Evolutionary conservation across 2,329 filamentous ascomycete species (phyloP), one percentile per base, ranked within the genome.

Genomic region (Ceratocystiopsis brevicomis): DNA sequence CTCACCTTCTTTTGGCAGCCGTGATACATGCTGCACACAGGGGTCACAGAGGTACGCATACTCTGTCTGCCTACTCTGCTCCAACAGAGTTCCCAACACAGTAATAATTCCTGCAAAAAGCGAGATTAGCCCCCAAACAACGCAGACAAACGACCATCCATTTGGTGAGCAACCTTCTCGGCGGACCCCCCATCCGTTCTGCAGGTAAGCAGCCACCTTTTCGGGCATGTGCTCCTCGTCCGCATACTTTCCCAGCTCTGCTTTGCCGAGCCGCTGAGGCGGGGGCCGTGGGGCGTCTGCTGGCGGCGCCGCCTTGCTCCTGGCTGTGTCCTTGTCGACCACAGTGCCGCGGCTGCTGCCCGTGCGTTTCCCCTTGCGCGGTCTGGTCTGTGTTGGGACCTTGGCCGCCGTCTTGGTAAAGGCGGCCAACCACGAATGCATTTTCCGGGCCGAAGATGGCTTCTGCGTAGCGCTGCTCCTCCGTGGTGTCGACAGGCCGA

Each of bases 1-100:
- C 51, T 32, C 57, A 70, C 75, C 76, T 62, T 94, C 87, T 47
- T 66, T 69, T n/a, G 69, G 71, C 42, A 92, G 67, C 54, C 93
- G 93, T 42, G 81, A 83, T 21, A 96, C 69, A 54, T 95, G 87
- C 40, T 76, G 68, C 0, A 85, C 80, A 40, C 68, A 66, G 1
- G 79, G 71, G 53, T 86, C 76, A 57, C 87, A 95, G 33, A 94
- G 65, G 53, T 86, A 94, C 6, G 83, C 82, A 49, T 73, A 73
- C 43, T 72, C 65, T 1, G 84, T 81, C 5, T 64, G 62, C 9
- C 61, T 55, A 52, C 81, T 83, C 44, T 79, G 67, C 37, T 78
- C 67, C 38, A 82, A 71, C 12, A 86, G 63, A 48, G 71, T 68
- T 17, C 66, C 60, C 18, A 88, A 61, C 2, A 78, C 68, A 0